Percentiles rank a stretch among this genome's conserved stretches.
Evolutionary conservation across 176 grass and related monocot species (phyloP).

Genomic region (Musa acuminata): DNA sequence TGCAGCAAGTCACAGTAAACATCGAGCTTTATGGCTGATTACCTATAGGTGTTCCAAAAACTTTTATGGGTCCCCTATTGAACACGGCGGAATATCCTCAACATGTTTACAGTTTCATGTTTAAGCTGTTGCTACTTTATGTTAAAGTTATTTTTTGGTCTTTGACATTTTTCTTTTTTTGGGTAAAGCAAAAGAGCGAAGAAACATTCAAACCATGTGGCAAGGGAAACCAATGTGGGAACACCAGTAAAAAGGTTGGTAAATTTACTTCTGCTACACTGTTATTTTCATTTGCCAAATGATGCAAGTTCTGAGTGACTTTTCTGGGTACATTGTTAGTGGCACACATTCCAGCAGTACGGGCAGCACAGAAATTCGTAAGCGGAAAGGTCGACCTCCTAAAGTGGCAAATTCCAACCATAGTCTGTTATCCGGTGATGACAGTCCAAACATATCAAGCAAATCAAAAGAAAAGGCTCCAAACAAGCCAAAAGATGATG

Average conservation of each 20-base stretch:
- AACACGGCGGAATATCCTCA: no score
- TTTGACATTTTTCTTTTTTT: constrained; percentile 18
- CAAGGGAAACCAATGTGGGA: constrained; percentile 20
- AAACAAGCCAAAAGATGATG: constrained; percentile 24
- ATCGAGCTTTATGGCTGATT: no score
- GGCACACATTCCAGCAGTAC: constrained; percentile 11
- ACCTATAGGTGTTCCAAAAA: no score
- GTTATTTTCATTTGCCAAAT: neutral
- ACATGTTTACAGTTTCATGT: no score
- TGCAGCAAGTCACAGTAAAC: no score
- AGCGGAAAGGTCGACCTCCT: constrained; percentile 38
- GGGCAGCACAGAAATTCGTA: constrained; percentile 21
- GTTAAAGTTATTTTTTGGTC: neutral
- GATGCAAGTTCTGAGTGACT: constrained; percentile 11
- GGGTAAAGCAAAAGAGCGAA: constrained; percentile 26
- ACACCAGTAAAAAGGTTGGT: constrained; percentile 28
- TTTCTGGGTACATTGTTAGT: constrained; percentile 17
- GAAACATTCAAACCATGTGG: constrained; percentile 1
- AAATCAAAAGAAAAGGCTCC: constrained; percentile 23
- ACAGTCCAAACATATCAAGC: constrained; percentile 17
- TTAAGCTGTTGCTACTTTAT: no score
- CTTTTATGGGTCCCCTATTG: no score
- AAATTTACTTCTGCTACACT: neutral
- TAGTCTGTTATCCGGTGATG: constrained; percentile 18
- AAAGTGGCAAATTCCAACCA: constrained; percentile 31